Percentiles rank a stretch among this genome's conserved stretches.
phyloP scores from a whole-genome alignment of 352 stramenopile genomes.

The Phytopythium cucurbitacearum region DNA sequence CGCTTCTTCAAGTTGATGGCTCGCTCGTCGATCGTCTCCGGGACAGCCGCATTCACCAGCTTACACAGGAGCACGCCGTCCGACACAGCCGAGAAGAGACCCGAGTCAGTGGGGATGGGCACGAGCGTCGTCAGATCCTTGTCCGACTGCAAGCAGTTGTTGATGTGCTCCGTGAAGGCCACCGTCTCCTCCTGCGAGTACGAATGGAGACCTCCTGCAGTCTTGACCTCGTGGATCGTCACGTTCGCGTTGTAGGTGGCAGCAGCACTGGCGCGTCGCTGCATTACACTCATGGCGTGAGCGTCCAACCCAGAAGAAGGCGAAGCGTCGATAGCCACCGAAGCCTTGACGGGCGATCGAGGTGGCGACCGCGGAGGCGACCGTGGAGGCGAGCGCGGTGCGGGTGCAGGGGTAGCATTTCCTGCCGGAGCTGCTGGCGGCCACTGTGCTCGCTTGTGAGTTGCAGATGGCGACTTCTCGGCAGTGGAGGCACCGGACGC shows the following conservation, averaged over 20 bases:
- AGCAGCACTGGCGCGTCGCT: slow-evolving; percentile 56
- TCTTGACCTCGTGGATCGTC: slow-evolving; percentile 79
- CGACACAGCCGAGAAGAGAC: slow-evolving; percentile 76
- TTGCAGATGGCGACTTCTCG: slow-evolving; percentile 32
- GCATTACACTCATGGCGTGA: slow-evolving; percentile 51
- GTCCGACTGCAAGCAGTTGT: slow-evolving; percentile 79
- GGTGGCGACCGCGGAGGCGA: slow-evolving; percentile 20
- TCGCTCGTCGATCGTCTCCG: slow-evolving; percentile 90
- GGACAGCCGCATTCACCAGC: slow-evolving; percentile 88
- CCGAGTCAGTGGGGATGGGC: slow-evolving; percentile 74
- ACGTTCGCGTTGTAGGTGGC: slow-evolving; percentile 53
- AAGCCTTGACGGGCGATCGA: slow-evolving; percentile 9
- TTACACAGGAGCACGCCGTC: slow-evolving; percentile 91
- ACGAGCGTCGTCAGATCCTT: slow-evolving; percentile 55
- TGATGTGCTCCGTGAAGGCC: slow-evolving; percentile 92
- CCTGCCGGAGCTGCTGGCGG: slow-evolving; percentile 20
- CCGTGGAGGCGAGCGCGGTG: slow-evolving; percentile 7
- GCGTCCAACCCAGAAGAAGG: slow-evolving; percentile 24
- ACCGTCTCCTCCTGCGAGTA: slow-evolving; percentile 89
- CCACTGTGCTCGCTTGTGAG: slow-evolving; percentile 46
- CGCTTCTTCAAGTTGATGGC: slow-evolving; percentile 85
- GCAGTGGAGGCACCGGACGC: slow-evolving; percentile 5
- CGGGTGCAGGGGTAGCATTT: slow-evolving; percentile 16
- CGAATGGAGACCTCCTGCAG: slow-evolving; percentile 73
- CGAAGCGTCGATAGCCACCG: slow-evolving; percentile 7